Percentiles rank a stretch among this genome's conserved stretches.
phyloP scores from a whole-genome alignment of 1,284 basidiomycete species.

The Trichosporon ovoides region DNA sequence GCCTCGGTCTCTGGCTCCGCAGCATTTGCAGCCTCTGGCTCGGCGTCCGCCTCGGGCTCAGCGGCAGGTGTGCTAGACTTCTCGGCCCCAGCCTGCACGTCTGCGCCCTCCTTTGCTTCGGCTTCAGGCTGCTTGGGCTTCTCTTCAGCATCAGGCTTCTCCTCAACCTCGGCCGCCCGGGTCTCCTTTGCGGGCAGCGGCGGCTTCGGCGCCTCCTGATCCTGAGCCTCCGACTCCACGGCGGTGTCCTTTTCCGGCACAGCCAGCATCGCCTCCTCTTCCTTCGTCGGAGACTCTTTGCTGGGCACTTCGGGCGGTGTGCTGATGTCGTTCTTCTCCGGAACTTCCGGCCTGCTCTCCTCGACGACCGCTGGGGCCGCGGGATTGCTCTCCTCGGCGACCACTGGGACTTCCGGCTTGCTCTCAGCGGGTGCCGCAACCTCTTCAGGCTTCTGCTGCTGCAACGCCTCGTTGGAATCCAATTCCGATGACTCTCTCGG shows the following conservation, averaged over 20 bases:
- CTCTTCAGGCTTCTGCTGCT: not conserved
- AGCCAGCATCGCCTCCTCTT: not conserved
- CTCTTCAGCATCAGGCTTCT: not conserved
- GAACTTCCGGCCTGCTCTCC: conserved; percentile 8
- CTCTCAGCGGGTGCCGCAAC: not conserved
- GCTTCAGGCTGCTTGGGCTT: conserved; percentile 1
- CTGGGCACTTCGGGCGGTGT: not conserved
- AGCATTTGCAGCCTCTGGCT: not conserved
- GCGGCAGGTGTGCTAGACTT: not conserved
- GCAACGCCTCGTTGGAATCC: not conserved
- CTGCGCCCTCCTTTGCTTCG: conserved; percentile 5
- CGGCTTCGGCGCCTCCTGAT: not conserved
- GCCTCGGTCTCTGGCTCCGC: not conserved
- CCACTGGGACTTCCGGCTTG: not conserved
- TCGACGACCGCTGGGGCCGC: not conserved
- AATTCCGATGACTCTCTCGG: not conserved
- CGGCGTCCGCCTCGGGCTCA: not conserved
- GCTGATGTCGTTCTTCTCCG: conserved; percentile 7
- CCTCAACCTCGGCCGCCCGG: no score
- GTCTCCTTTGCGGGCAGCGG: not conserved
- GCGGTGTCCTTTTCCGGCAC: not conserved
- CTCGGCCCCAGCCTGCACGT: not conserved
- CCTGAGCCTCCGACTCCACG: not conserved
- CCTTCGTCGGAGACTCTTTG: not conserved
- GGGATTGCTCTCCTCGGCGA: not conserved